phyloP scores from a whole-genome alignment of 2,329 filamentous ascomycete species.

The Pseudopyrenochaeta lycopersici region DNA sequence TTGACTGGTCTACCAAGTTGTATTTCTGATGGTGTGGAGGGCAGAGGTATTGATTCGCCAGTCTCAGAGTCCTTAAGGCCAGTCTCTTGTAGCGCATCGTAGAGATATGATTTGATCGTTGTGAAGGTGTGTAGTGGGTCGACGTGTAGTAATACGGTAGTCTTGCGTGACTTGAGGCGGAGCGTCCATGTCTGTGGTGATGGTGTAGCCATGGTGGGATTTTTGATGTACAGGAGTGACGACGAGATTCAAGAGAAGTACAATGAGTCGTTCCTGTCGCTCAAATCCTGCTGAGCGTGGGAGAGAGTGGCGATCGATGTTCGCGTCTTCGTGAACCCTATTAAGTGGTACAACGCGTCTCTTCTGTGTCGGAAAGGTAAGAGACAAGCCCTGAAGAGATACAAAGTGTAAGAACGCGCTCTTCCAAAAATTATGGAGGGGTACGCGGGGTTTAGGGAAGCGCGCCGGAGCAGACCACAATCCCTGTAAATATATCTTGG shows the following conservation, averaged over 20 bases:
- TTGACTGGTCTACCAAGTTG: slow-evolving; percentile 54
- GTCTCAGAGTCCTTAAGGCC: slow-evolving; percentile 39
- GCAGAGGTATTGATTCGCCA: slow-evolving; percentile 49
- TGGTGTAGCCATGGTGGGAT: slow-evolving; percentile 28
- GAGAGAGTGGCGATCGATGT: background rate
- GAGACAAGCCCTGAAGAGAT: no score
- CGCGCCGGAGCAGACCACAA: slow-evolving; percentile 5
- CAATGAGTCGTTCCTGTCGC: no score
- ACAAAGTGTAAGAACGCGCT: slow-evolving; percentile 2
- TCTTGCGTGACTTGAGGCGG: slow-evolving; percentile 57
- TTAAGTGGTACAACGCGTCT: slow-evolving; percentile 5
- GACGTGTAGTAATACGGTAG: slow-evolving; percentile 57
- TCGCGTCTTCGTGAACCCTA: background rate
- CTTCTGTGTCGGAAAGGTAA: background rate
- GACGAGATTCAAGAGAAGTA: no score
- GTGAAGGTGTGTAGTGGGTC: slow-evolving; percentile 53
- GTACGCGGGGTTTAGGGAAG: slow-evolving; percentile 13
- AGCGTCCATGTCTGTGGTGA: slow-evolving; percentile 51
- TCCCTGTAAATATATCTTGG: slow-evolving; percentile 28
- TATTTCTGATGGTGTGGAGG: slow-evolving; percentile 50
- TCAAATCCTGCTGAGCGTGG: no score
- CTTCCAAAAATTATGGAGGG: slow-evolving; percentile 6
- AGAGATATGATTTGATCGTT: slow-evolving; percentile 53
- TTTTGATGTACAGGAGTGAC: background rate
- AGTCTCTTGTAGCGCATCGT: slow-evolving; percentile 53